Percentiles rank a stretch among this genome's conserved stretches.
phyloP scores from a whole-genome alignment of 148 eudicot species.

The Nyssa sinensis region DNA sequence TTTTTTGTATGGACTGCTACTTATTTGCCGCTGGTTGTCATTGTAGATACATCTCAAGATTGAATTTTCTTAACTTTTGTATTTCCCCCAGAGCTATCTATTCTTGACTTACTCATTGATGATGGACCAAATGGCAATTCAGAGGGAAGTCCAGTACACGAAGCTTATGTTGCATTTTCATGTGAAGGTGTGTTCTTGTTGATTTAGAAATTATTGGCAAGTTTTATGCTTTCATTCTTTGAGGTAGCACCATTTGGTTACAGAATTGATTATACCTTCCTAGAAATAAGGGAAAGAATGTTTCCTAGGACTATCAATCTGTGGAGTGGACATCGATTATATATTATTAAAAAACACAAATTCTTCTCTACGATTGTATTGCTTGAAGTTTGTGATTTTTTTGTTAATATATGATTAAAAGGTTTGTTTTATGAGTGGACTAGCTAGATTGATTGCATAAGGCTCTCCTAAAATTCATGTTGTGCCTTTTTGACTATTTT shows the following conservation, averaged over 20 bases:
- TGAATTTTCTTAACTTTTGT: conserved; percentile 12
- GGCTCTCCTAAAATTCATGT: neutral
- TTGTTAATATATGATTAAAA: neutral
- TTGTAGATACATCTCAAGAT: neutral
- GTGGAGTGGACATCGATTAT: neutral
- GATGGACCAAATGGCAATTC: conserved; percentile 44
- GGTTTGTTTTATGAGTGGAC: neutral
- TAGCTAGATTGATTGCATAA: neutral
- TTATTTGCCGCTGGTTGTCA: neutral
- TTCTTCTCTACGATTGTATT: neutral
- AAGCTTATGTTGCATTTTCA: conserved; percentile 83
- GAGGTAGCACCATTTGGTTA: too few species aligned
- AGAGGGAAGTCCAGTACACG: conserved; percentile 35
- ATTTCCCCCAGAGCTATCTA: conserved; percentile 49
- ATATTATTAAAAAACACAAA: neutral
- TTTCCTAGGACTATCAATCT: neutral
- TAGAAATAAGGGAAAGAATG: neutral
- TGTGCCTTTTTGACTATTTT: neutral
- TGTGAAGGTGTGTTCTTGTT: conserved; percentile 52
- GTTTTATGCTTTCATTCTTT: neutral
- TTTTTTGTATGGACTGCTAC: neutral
- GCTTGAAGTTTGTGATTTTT: conserved; percentile 2
- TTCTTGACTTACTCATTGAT: conserved; percentile 74
- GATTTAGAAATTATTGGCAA: neutral
- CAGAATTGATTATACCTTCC: too few species aligned